Evolutionary conservation across 495 filamentous ascomycete genomes (phyloP).

Genomic region (Cetradonia linearis): DNA sequence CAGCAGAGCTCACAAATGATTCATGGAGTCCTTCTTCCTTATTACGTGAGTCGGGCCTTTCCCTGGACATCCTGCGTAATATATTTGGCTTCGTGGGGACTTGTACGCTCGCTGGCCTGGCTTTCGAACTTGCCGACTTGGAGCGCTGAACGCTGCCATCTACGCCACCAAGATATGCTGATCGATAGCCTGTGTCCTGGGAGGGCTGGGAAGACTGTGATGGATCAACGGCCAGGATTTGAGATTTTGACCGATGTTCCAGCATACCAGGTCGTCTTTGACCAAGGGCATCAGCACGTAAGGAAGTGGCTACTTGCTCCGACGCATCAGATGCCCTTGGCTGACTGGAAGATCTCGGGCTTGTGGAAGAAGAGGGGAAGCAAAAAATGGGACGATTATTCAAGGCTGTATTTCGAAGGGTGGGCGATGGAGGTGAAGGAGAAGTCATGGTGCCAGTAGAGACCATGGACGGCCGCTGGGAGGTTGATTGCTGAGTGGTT

Average conservation of each 20-base stretch:
- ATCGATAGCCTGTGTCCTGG: conserved; percentile 43
- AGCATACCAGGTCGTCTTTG: conserved; percentile 33
- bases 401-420: conserved; percentile 33
- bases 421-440: conserved; percentile 50
- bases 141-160: conserved; percentile 49
- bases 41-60: conserved; percentile 10
- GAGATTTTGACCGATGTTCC: conserved; percentile 43
- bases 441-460: conserved; percentile 92
- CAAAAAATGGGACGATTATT: conserved; percentile 47
- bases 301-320: conserved; percentile 22
- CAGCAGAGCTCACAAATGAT: conserved; percentile 30
- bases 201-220: conserved; percentile 61
- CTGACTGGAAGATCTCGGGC: conserved; percentile 47
- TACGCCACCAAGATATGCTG: conserved; percentile 41
- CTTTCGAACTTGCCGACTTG: conserved; percentile 52
- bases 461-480: conserved; percentile 61
- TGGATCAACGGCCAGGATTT: conserved; percentile 37
- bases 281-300: conserved; percentile 19
- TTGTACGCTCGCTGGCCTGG: conserved; percentile 65
- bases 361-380: conserved; percentile 47
- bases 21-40: conserved; percentile 24
- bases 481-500: conserved; percentile 42
- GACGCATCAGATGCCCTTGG: conserved; percentile 31
- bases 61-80: conserved; percentile 25
- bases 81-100: conserved; percentile 68